Base-by-base conservation (phyloP, 345 rosid genomes). In the Melaleuca alternifolia region DNA sequence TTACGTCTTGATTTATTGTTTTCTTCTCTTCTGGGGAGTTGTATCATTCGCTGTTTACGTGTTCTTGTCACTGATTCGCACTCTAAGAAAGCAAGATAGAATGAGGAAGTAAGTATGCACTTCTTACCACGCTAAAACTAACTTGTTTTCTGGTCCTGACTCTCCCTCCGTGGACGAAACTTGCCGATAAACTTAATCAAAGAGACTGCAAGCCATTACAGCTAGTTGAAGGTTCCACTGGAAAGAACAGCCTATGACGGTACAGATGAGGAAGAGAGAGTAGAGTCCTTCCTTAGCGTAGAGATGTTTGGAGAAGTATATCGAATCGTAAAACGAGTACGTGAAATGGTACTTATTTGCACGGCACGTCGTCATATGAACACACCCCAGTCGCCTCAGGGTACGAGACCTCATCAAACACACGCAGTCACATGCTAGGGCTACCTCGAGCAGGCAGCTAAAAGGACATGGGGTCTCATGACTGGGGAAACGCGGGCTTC, bases 281-380 rank as follows among this genome's bases (percentile, higher is more conserved):
- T n/a, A n/a, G n/a, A n/a, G n/a, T n/a, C n/a, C n/a, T n/a, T n/a
- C n/a, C n/a, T 57, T 13, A 11, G 15, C 6, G 30, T 1, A 0
- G 30, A 11, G 30, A 57, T 11, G n/a, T 11, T 7, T 15, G 0
- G 16, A 2, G 15, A 57, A 57, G 16, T 26, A 26, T 11, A 57
- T 26, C 1, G 4, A 2, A 57, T 57, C n/a, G 65, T 57, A 28
- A 26, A 57, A 57, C 6, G 15, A 57, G 30, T 57, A 26, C 7
- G 11, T 57, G 71, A 59, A 59, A 59, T 26, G 0, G 26, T n/a
- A 0, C 28, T 15, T n/a, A n/a, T 26, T n/a, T 0, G 9, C 33
- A n/a, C 6, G 33, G 7, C 33, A 12, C 0, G 1, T 59, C 1
- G 8, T 59, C 71, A n/a, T 59, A 12, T n/a, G 41, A 59, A n/a